Percentiles rank a stretch among this genome's conserved stretches.
phyloP scores from a whole-genome alignment of 225 moss, liverwort and hornwort genomes.

The Marchantia paleacea region DNA sequence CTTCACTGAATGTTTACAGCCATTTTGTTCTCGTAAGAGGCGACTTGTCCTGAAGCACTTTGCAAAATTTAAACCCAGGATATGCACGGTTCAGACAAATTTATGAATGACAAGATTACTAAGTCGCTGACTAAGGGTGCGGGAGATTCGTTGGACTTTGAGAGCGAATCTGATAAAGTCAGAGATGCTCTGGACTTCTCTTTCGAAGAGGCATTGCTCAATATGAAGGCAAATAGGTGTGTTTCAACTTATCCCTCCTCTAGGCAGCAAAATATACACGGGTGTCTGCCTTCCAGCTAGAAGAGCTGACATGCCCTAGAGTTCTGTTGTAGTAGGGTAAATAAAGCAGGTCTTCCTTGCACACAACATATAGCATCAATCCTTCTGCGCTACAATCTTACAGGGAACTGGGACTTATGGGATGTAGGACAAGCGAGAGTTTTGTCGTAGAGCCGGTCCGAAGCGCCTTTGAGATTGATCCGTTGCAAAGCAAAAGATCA shows the following conservation, averaged over 20 bases:
- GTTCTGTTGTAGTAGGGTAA: not conserved
- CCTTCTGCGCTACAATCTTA: not conserved
- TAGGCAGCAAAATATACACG: not conserved
- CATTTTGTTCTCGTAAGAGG: not conserved
- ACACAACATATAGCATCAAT: not conserved
- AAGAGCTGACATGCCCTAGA: not conserved
- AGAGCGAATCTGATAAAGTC: not conserved
- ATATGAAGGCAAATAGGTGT: conserved; percentile 24
- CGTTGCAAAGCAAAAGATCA: conserved; percentile 13
- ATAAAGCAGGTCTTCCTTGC: not conserved
- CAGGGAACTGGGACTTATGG: not conserved
- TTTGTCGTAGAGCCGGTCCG: conserved; percentile 1
- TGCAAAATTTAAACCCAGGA: not conserved
- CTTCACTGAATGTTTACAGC: not conserved
- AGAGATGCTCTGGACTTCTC: conserved; percentile 19
- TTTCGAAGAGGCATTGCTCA: conserved; percentile 2
- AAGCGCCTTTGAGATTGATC: conserved; percentile 7
- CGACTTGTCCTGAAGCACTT: not conserved
- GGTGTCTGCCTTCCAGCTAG: not conserved
- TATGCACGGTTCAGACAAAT: not conserved
- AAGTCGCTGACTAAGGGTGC: not conserved
- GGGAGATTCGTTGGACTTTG: conserved; percentile 32
- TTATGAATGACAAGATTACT: conserved; percentile 6
- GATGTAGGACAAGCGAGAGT: conserved; percentile 1
- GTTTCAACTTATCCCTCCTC: not conserved